These are phyloP conservation scores for Rhodosporidiobolus sp. DNA, from an alignment of 768 basidiomycete genomes.

Conservation along the genomic window DNA sequence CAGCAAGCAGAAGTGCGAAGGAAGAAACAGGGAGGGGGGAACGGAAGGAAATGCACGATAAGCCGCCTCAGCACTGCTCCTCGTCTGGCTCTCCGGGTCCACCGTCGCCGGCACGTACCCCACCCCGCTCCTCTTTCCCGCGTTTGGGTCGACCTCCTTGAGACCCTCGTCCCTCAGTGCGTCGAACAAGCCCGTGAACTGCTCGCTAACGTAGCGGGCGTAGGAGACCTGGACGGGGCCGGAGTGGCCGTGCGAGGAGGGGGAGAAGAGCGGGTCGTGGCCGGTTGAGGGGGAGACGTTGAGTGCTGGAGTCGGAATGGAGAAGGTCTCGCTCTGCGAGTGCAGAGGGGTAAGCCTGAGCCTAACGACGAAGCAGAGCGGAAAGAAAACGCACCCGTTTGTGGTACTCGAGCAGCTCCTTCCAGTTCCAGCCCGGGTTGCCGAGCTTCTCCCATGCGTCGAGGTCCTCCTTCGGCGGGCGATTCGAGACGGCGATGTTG, in stretches of 20 bases:
- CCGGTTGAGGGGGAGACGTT: background rate
- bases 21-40: background rate
- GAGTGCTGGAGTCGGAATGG: background rate
- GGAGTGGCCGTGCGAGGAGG: background rate
- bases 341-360: background rate
- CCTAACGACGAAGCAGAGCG: background rate
- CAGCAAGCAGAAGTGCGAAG: background rate
- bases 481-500: slow-evolving; percentile 15
- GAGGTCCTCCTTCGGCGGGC: background rate
- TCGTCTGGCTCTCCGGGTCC: background rate
- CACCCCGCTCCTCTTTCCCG: background rate
- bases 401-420: slow-evolving; percentile 11
- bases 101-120: slow-evolving; percentile 4
- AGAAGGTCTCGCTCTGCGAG: slow-evolving; percentile 7
- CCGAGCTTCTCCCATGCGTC: slow-evolving; percentile 18
- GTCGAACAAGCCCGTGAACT: background rate
- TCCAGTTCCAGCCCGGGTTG: slow-evolving; percentile 28
- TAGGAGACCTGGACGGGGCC: slow-evolving; percentile 6
- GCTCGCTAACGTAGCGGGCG: background rate
- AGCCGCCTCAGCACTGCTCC: slow-evolving; percentile 11
- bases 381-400: background rate
- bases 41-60: slow-evolving; percentile 21
- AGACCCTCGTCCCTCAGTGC: background rate
- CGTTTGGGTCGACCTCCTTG: slow-evolving; percentile 14
- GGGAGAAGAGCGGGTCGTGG: background rate